Evolutionary conservation across 305 asterid species (phyloP).

Genomic region (Rubia tinctorum): DNA sequence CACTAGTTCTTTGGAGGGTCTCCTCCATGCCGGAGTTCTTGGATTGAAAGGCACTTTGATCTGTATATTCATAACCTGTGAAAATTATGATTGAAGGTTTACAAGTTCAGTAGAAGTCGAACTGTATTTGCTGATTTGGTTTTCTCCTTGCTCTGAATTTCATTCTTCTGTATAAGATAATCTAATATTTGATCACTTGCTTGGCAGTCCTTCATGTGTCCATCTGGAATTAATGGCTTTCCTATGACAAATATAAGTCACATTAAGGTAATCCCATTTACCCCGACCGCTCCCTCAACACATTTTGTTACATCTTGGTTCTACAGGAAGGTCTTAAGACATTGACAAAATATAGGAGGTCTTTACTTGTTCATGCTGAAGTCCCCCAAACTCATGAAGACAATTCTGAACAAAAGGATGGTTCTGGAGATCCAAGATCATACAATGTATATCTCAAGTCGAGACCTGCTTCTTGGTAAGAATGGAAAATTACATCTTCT

Average conservation of each 20-base stretch:
- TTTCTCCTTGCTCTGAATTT: background rate
- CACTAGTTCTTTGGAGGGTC: slow-evolving; percentile 61
- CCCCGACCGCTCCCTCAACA: background rate
- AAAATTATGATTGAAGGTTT: background rate
- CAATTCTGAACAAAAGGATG: slow-evolving; percentile 30
- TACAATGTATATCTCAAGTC: slow-evolving; percentile 83
- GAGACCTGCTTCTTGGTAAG: slow-evolving; percentile 83
- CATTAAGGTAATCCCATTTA: slow-evolving; percentile 56
- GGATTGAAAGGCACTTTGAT: slow-evolving; percentile 74
- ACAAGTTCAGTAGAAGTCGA: background rate
- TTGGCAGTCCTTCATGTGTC: slow-evolving; percentile 92
- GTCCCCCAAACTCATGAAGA: slow-evolving; percentile 43
- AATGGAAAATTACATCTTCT: background rate
- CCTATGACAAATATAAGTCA: slow-evolving; percentile 90
- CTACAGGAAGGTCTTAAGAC: slow-evolving; percentile 71
- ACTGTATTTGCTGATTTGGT: background rate
- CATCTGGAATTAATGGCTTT: slow-evolving; percentile 93
- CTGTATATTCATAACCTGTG: background rate
- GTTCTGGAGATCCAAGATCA: slow-evolving; percentile 49
- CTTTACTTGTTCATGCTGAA: slow-evolving; percentile 93
- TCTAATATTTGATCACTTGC: slow-evolving; percentile 14
- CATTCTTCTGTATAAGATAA: background rate
- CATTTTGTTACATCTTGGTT: slow-evolving; percentile 14
- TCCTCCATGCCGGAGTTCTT: slow-evolving; percentile 89
- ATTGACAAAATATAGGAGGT: slow-evolving; percentile 76